Conservation (phyloP, 352 stramenopile species). For the Pythium volutum region DNA sequence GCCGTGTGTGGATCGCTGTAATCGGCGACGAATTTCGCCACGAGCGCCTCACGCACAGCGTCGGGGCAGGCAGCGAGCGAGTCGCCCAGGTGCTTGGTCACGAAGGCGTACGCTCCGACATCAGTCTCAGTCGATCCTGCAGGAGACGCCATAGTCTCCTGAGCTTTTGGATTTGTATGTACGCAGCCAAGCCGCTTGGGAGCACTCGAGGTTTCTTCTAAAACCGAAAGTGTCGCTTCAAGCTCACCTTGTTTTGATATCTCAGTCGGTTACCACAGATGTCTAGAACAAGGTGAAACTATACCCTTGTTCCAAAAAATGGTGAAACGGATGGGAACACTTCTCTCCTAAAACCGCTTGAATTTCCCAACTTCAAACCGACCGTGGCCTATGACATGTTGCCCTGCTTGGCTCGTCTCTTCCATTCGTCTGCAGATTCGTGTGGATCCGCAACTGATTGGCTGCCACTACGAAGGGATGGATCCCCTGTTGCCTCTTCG, state of each 20-base stretch:
- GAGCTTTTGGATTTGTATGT: no score
- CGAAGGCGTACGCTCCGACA: constrained; percentile 10
- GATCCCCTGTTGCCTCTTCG: not conserved
- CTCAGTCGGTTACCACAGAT: not conserved
- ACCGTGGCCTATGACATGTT: constrained; percentile 12
- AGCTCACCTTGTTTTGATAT: constrained; percentile 9
- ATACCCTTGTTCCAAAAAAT: no score
- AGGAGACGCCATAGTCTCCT: no score
- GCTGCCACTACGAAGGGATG: constrained; percentile 3
- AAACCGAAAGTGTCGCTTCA: not conserved
- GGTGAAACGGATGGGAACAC: no score
- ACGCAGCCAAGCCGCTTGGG: no score
- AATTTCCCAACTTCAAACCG: constrained; percentile 11
- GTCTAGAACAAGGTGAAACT: not conserved
- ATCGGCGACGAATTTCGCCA: constrained; percentile 28
- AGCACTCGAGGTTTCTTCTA: constrained; percentile 1
- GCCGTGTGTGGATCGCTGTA: constrained; percentile 26
- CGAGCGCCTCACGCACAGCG: constrained; percentile 23
- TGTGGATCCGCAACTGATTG: constrained; percentile 9
- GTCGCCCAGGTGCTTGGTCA: constrained; percentile 19
- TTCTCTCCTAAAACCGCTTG: constrained; percentile 9
- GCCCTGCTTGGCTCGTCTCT: not conserved
- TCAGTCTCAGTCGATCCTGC: no score
- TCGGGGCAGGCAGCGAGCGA: constrained; percentile 24
- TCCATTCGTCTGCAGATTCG: constrained; percentile 22